Conservation (phyloP, 768 basidiomycete species). For the Kondoa subrosea region DNA sequence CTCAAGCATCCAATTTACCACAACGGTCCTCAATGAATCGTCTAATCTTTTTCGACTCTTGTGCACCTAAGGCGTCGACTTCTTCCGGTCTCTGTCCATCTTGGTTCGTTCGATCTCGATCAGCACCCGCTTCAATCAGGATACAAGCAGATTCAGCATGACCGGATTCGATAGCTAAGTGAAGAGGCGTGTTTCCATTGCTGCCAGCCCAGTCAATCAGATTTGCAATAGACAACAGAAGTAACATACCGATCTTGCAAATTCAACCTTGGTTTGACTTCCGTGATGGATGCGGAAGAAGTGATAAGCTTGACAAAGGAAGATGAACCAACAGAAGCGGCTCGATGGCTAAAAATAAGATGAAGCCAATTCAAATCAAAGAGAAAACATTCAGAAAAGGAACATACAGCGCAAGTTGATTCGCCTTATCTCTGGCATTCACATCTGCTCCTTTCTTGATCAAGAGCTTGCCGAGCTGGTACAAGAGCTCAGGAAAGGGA, state of each 20-base stretch:
- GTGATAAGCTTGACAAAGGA: conserved; percentile 77
- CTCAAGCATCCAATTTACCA: neutral
- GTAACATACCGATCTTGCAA: conserved; percentile 35
- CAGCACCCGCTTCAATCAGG: conserved; percentile 87
- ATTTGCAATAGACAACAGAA: neutral
- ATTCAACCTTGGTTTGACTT: conserved; percentile 60
- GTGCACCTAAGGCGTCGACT: conserved; percentile 69
- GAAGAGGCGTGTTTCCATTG: conserved; percentile 82
- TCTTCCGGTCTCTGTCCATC: conserved; percentile 78
- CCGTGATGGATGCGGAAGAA: conserved; percentile 39
- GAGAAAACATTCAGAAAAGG: conserved; percentile 10
- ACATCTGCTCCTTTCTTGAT: conserved; percentile 43
- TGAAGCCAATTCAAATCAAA: neutral
- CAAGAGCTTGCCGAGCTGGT: conserved; percentile 27
- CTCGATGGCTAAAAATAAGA: conserved; percentile 56
- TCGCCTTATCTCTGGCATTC: conserved; percentile 83
- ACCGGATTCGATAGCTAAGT: conserved; percentile 91
- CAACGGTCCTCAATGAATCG: conserved; percentile 42
- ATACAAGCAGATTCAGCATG: conserved; percentile 78
- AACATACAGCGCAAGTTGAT: conserved; percentile 70
- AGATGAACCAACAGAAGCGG: conserved; percentile 82
- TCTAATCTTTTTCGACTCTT: conserved; percentile 62
- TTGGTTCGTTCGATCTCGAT: conserved; percentile 62
- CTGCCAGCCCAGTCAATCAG: neutral
- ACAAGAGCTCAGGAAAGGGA: neutral